Percentiles rank a stretch among this genome's conserved stretches.
These are phyloP conservation scores for Amorphotheca resinae DNA, from an alignment of 495 filamentous ascomycete species.

Conservation along the genomic window DNA sequence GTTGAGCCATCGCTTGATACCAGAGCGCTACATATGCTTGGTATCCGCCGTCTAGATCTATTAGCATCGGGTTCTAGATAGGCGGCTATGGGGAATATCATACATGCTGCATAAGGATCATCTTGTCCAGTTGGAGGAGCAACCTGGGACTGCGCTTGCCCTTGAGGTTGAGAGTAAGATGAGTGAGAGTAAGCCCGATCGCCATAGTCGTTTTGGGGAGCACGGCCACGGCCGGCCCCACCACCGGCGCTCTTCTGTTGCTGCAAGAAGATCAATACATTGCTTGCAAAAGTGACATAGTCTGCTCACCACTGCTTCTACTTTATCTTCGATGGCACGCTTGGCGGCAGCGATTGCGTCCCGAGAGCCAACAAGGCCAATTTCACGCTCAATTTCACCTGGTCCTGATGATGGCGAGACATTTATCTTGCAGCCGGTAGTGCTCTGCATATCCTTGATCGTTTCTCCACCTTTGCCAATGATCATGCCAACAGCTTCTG, in stretches of 20 bases:
- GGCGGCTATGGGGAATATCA: slow-evolving; percentile 15
- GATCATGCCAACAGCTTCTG: slow-evolving; percentile 82
- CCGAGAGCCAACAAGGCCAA: slow-evolving; percentile 61
- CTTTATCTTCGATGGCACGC: slow-evolving; percentile 70
- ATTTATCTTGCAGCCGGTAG: slow-evolving; percentile 79
- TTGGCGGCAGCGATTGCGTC: slow-evolving; percentile 63
- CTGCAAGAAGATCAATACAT: slow-evolving; percentile 20
- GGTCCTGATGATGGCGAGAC: slow-evolving; percentile 60
- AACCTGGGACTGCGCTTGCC: slow-evolving; percentile 24
- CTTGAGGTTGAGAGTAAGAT: slow-evolving; percentile 23
- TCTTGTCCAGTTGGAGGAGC: slow-evolving; percentile 24
- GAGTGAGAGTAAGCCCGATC: slow-evolving; percentile 29
- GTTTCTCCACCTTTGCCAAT: slow-evolving; percentile 81
- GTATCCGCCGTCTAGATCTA: slow-evolving; percentile 44
- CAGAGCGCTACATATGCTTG: slow-evolving; percentile 49
- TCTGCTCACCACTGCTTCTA: slow-evolving; percentile 61
- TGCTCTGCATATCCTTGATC: slow-evolving; percentile 74
- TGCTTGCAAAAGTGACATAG: too few species aligned
- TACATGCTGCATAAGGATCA: slow-evolving; percentile 51
- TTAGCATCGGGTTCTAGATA: slow-evolving; percentile 3
- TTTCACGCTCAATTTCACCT: slow-evolving; percentile 62
- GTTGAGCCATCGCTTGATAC: slow-evolving; percentile 41
- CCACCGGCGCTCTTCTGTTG: slow-evolving; percentile 42
- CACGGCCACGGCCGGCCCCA: slow-evolving; percentile 30
- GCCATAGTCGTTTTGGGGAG: slow-evolving; percentile 24